Percentiles rank a stretch among this genome's conserved stretches.
Conservation (phyloP, 2,329 filamentous ascomycete species). For the Pseudofabraea citricarpa region DNA sequence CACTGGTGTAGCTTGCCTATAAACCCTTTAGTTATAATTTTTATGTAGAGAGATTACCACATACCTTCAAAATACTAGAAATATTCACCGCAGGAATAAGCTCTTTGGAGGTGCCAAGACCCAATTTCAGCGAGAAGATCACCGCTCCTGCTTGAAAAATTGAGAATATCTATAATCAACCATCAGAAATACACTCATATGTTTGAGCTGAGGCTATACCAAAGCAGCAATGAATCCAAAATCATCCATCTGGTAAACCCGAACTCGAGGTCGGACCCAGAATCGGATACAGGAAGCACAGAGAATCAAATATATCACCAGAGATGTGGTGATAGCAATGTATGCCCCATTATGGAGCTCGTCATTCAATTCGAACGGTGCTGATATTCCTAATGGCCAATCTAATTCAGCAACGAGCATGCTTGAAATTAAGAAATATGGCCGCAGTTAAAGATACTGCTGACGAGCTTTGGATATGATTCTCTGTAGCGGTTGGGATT, state of each 20-base stretch:
- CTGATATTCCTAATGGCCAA: slow-evolving; percentile 16
- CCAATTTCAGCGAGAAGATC: slow-evolving; percentile 31
- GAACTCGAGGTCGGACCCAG: slow-evolving; percentile 31
- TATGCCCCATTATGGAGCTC: slow-evolving; percentile 34
- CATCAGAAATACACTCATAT: slow-evolving; percentile 4
- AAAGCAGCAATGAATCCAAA: slow-evolving; percentile 28
- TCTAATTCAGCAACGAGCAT: background rate
- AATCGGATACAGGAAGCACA: slow-evolving; percentile 34
- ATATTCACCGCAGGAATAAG: slow-evolving; percentile 18
- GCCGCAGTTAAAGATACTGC: no score
- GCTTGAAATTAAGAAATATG: no score
- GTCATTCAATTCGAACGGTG: slow-evolving; percentile 31
- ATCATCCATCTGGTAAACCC: slow-evolving; percentile 29
- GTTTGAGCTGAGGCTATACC: slow-evolving; percentile 13
- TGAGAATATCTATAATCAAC: slow-evolving; percentile 26
- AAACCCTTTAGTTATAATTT: background rate
- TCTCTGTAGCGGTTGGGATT: no score
- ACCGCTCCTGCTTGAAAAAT: slow-evolving; percentile 32
- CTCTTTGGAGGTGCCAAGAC: slow-evolving; percentile 32
- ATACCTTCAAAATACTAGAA: slow-evolving; percentile 31
- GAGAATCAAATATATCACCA: slow-evolving; percentile 33
- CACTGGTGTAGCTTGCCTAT: slow-evolving; percentile 32
- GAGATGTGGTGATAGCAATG: slow-evolving; percentile 33
- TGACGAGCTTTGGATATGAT: no score
- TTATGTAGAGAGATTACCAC: background rate